These are phyloP conservation scores for Hypoxylon sp. DNA, from an alignment of 2,329 filamentous ascomycete genomes.

Conservation along the genomic window DNA sequence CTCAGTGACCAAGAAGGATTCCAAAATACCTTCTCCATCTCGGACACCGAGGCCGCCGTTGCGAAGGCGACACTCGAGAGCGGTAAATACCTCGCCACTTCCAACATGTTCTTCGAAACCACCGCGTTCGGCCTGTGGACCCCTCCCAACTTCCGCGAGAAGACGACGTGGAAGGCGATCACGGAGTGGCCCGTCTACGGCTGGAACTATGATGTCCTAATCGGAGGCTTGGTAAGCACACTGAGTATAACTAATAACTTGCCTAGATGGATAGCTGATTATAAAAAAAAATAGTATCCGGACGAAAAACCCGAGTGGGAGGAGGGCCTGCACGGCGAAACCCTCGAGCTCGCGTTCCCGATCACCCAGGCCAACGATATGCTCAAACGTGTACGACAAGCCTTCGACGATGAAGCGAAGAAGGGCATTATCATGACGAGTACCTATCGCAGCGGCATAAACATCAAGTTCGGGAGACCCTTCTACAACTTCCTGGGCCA, in stretches of 20 bases:
- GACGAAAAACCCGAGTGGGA: constrained; percentile 66
- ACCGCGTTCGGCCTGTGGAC: constrained; percentile 66
- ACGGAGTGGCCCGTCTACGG: constrained; percentile 65
- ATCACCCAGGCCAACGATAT: constrained; percentile 65
- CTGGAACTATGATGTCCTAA: constrained; percentile 68
- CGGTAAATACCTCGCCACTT: constrained; percentile 63
- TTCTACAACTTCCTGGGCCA: constrained; percentile 66
- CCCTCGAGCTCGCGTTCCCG: constrained; percentile 67
- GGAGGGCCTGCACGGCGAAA: constrained; percentile 63
- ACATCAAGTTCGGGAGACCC: constrained; percentile 66
- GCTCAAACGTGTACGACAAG: constrained; percentile 63
- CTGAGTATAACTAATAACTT: too few relatives aligned
- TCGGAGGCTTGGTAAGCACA: constrained; percentile 59
- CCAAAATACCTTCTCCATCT: constrained; percentile 67
- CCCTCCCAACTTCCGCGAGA: constrained; percentile 67
- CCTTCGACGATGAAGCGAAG: constrained; percentile 63
- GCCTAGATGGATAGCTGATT: too few relatives aligned
- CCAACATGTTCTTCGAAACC: constrained; percentile 65
- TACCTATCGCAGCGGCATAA: constrained; percentile 67
- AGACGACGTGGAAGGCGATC: constrained; percentile 62
- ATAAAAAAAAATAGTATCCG: constrained; percentile 53
- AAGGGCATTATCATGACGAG: constrained; percentile 63
- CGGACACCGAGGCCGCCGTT: constrained; percentile 59
- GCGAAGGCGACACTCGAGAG: constrained; percentile 62
- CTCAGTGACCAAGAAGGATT: constrained; percentile 63